These are phyloP conservation scores for Globisporangium middletonii DNA, from an alignment of 352 stramenopile species.

Conservation along the genomic window DNA sequence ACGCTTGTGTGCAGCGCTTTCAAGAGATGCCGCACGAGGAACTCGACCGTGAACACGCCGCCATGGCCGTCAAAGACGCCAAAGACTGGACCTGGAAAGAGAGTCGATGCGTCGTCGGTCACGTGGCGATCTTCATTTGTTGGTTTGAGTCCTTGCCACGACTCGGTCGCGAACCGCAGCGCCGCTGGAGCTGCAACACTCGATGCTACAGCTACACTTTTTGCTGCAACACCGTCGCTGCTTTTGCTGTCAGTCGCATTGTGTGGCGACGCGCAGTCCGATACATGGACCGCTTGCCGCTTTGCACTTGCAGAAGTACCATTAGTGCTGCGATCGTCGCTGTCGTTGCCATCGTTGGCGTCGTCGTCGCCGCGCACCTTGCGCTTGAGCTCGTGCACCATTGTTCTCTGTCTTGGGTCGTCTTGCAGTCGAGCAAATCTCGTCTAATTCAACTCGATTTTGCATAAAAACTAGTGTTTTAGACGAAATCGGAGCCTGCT, in stretches of 20 bases:
- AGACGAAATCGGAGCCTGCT: no score
- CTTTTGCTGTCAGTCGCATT: neutral
- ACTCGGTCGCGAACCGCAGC: constrained; percentile 47
- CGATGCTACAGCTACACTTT: no score
- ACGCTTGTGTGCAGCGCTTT: constrained; percentile 25
- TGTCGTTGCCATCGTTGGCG: neutral
- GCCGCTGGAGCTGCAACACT: neutral
- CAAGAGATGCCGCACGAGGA: constrained; percentile 35
- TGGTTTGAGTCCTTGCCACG: constrained; percentile 42
- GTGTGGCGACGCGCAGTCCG: neutral
- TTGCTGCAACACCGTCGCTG: neutral
- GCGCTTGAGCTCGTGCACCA: constrained; percentile 17
- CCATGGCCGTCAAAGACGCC: constrained; percentile 60
- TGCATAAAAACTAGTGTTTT: no score
- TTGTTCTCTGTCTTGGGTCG: neutral
- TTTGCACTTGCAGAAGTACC: neutral
- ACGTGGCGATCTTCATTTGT: constrained; percentile 59
- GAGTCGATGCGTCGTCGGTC: constrained; percentile 12
- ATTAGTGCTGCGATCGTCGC: no score
- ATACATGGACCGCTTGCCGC: neutral
- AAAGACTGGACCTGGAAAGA: constrained; percentile 47
- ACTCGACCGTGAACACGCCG: constrained; percentile 42
- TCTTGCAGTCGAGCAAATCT: neutral
- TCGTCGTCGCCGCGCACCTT: constrained; percentile 19
- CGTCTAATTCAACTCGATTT: neutral